Base-by-base conservation (phyloP, 148 eudicot genomes). In the Dysphania ambrosioides region DNA sequence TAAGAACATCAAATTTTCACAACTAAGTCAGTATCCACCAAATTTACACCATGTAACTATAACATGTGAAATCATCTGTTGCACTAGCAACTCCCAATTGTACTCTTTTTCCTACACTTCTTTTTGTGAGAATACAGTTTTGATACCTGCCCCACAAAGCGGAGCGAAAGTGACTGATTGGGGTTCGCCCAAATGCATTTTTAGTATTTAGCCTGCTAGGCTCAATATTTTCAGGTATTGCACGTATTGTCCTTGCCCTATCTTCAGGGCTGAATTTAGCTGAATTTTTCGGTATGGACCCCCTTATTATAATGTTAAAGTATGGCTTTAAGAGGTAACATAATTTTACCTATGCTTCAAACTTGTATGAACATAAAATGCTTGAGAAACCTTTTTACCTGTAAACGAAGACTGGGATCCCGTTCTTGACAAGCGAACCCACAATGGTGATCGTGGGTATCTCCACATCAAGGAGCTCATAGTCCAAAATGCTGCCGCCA, bases 381-480 rank as follows among this genome's bases (percentile, higher is more conserved):
- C 21, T 34, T 64, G 9, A 63, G 27, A 36, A 42, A 42, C 53
- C 53, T 40, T 59, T 40, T n/a, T 84, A 91, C 98, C 98, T 95
- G 84, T 96, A 96, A 60, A 96, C 90, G 85, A 96, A 83, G 75
- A 96, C 97, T 11, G 94, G 91, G 66, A 96, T 79, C 72, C 97
- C 89, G 61, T 79, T 85, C 81, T 81, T 77, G 36, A 92, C 64
- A 55, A 96, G 91, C 68, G 77, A 83, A 71, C 97, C 94, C 55
- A 96, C 90, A 42, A 90, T 72, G 70, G 84, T 78, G 78, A 96
- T 96, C 27, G 97, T 96, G 47, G 99, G 99, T 72, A 82, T 90
- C 83, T 96, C 94, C 59, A 96, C 79, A 81, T 96, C 84, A 44
- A 96, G 97, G 72, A 86, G 79, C 73, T 87, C 63, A 78, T 96